Percentiles rank a stretch among this genome's conserved stretches.
Conservation (phyloP, 2,329 filamentous ascomycete species). For the Plenodomus biglobosus region DNA sequence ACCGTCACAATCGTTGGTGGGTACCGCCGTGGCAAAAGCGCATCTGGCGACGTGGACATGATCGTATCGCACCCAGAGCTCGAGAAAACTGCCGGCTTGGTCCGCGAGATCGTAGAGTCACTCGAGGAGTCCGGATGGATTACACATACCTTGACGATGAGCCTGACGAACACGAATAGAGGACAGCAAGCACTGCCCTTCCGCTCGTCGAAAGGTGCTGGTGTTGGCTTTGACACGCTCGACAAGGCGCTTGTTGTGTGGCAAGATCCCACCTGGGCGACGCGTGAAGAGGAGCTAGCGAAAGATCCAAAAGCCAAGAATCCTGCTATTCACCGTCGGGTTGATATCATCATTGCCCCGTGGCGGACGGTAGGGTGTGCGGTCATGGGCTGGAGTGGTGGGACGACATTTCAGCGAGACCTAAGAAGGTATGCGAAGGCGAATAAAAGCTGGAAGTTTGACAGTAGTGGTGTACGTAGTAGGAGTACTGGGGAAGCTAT, state of each 20-base stretch:
- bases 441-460: slow-evolving; percentile 76
- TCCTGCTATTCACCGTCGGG: slow-evolving; percentile 74
- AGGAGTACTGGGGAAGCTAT: slow-evolving; percentile 67
- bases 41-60: slow-evolving; percentile 81
- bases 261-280: slow-evolving; percentile 65
- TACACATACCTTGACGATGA: slow-evolving; percentile 77
- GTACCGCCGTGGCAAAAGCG: slow-evolving; percentile 74
- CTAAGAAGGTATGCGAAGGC: slow-evolving; percentile 77
- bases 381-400: slow-evolving; percentile 83
- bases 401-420: slow-evolving; percentile 87
- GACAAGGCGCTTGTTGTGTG: slow-evolving; percentile 94
- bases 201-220: slow-evolving; percentile 45
- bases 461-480: slow-evolving; percentile 81
- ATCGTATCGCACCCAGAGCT: slow-evolving; percentile 79
- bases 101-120: slow-evolving; percentile 68
- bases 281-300: slow-evolving; percentile 40
- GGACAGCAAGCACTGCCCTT: slow-evolving; percentile 67
- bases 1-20: slow-evolving; percentile 73
- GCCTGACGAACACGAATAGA: slow-evolving; percentile 69
- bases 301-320: slow-evolving; percentile 56
- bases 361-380: slow-evolving; percentile 91
- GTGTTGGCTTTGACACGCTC: slow-evolving; percentile 76
- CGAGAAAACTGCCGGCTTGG: slow-evolving; percentile 65
- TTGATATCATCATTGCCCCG: slow-evolving; percentile 88
- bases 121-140: slow-evolving; percentile 72